Conservation (phyloP, 331 rosid genomes). For the Erythrophleum ivorense region DNA sequence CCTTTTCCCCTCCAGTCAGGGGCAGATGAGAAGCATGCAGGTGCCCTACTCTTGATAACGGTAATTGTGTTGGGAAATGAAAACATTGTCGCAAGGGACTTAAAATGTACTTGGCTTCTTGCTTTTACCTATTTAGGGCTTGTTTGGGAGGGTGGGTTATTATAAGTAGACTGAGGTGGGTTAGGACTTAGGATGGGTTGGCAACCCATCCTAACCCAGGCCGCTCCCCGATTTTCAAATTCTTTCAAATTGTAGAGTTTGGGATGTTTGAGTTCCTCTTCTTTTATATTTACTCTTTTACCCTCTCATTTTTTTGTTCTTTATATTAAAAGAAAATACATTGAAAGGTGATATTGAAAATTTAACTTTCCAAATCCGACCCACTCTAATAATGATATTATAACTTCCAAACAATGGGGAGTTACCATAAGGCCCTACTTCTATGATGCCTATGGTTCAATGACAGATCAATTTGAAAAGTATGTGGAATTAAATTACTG, state of each 20-base stretch:
- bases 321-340: background rate
- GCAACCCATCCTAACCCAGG: too few relatives aligned
- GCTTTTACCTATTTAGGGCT: background rate
- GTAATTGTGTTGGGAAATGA: background rate
- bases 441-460: conserved; percentile 12
- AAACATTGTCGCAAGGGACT: background rate
- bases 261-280: background rate
- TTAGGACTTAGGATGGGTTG: background rate
- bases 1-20: background rate
- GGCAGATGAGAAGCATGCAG: background rate
- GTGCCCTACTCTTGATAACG: background rate
- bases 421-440: background rate
- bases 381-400: background rate
- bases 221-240: background rate
- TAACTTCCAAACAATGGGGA: background rate
- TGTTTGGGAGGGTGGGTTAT: background rate
- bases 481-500: conserved; percentile 16
- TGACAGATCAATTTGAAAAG: conserved; percentile 24
- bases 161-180: background rate
- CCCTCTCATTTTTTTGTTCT: background rate
- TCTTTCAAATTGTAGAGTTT: background rate
- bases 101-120: background rate
- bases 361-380: background rate
- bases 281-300: background rate
- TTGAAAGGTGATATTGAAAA: background rate